Evolutionary conservation across 495 filamentous ascomycete species (phyloP).

Genomic region (Darksidea phi): DNA sequence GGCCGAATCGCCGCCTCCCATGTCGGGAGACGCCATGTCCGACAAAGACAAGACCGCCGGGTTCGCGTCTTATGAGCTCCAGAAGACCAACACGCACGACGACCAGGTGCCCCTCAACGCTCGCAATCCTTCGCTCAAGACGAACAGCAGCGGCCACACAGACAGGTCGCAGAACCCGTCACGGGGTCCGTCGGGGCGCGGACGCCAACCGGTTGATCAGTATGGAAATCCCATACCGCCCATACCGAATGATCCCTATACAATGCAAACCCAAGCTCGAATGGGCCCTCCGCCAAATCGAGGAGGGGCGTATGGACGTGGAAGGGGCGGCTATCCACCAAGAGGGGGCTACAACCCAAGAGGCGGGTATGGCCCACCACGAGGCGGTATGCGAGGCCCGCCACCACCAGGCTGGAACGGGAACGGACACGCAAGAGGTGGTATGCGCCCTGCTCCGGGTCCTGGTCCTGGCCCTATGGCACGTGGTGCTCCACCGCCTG

Average conservation of each 20-base stretch:
- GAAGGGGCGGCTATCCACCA: conserved; percentile 43
- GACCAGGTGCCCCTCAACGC: conserved; percentile 82
- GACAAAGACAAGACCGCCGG: conserved; percentile 60
- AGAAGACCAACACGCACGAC: conserved; percentile 63
- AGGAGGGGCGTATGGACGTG: conserved; percentile 47
- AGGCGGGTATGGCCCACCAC: conserved; percentile 46
- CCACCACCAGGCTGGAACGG: conserved; percentile 41
- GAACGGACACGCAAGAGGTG: conserved; percentile 29
- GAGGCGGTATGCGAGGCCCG: conserved; percentile 35
- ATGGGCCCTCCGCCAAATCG: conserved; percentile 44
- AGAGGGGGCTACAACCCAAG: conserved; percentile 45
- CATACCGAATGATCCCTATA: conserved; percentile 42
- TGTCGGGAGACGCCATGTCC: conserved; percentile 43
- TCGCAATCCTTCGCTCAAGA: conserved; percentile 49
- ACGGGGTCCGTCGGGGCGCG: conserved; percentile 29
- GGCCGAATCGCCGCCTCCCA: conserved; percentile 50
- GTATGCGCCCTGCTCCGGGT: conserved; percentile 39
- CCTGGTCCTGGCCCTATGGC: conserved; percentile 42
- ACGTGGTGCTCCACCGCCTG: conserved; percentile 58
- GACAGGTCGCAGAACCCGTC: conserved; percentile 27
- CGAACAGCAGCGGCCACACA: conserved; percentile 28
- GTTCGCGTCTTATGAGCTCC: conserved; percentile 75
- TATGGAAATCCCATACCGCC: conserved; percentile 64
- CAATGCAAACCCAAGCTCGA: conserved; percentile 24
- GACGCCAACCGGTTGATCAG: conserved; percentile 57